Percentiles rank a stretch among this genome's conserved stretches.
phyloP scores from a whole-genome alignment of 2,329 filamentous ascomycete genomes.

The Pseudogymnoascus sp. region DNA sequence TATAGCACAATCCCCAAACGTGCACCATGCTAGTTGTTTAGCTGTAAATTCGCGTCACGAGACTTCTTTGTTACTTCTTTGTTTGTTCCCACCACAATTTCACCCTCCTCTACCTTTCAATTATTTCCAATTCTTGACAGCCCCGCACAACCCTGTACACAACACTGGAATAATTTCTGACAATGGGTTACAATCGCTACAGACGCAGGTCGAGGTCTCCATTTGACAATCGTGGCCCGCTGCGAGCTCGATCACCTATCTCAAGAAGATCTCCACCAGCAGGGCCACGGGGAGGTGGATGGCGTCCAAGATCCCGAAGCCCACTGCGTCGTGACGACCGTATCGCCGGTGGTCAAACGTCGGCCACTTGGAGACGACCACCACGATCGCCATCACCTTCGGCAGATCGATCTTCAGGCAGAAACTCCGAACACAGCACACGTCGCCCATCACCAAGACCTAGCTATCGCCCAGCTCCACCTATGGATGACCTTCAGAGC shows the following conservation, averaged over 20 bases:
- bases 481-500: slow-evolving; percentile 22
- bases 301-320: slow-evolving; percentile 39
- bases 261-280: slow-evolving; percentile 25
- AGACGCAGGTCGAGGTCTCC: slow-evolving; percentile 29
- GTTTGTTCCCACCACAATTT: neutral
- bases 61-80: neutral
- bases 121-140: neutral
- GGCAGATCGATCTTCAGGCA: slow-evolving; percentile 41
- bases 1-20: neutral
- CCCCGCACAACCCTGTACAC: neutral
- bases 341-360: slow-evolving; percentile 30
- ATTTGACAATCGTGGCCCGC: slow-evolving; percentile 23
- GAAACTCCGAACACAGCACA: slow-evolving; percentile 50
- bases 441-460: slow-evolving; percentile 52
- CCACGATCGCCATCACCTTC: slow-evolving; percentile 26
- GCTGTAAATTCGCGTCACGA: neutral
- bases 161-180: neutral
- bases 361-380: slow-evolving; percentile 40
- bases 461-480: slow-evolving; percentile 30
- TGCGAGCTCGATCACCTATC: slow-evolving; percentile 25
- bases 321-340: slow-evolving; percentile 42
- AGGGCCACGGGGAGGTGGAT: slow-evolving; percentile 27
- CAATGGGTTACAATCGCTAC: slow-evolving; percentile 8
- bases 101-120: neutral
- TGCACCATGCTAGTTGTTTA: neutral